Conservation (phyloP, 1,139 yeast species). For the Hansenula sp. region DNA sequence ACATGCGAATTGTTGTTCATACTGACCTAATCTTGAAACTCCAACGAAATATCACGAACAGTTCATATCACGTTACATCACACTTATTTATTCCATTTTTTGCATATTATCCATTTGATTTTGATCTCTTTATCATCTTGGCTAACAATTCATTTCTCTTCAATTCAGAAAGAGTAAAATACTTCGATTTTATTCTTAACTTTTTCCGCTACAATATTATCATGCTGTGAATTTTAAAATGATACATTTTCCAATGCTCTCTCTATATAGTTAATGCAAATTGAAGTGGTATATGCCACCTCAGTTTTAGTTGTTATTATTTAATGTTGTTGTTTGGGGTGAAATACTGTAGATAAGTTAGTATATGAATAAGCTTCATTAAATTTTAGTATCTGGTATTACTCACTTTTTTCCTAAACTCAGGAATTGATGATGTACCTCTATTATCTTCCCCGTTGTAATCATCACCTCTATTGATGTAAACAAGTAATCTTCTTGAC, state of each 20-base stretch:
- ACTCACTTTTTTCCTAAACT: constrained; percentile 61
- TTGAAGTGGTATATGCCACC: not conserved
- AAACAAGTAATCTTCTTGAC: constrained; percentile 84
- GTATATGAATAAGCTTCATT: too few relatives aligned
- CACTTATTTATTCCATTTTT: not conserved
- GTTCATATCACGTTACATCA: not conserved
- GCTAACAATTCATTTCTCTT: too few relatives aligned
- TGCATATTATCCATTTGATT: not conserved
- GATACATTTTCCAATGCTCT: not conserved
- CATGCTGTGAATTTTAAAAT: too few relatives aligned
- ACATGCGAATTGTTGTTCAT: constrained; percentile 21
- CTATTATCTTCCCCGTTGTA: constrained; percentile 46
- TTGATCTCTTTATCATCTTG: too few relatives aligned
- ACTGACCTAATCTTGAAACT: constrained; percentile 5
- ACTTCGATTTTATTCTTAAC: too few relatives aligned
- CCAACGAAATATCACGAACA: not conserved
- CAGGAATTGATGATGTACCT: constrained; percentile 32
- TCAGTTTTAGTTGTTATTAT: not conserved
- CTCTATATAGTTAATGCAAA: not conserved
- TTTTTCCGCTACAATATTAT: too few relatives aligned
- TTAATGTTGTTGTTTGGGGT: not conserved
- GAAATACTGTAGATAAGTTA: not conserved
- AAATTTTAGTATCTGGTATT: too few relatives aligned
- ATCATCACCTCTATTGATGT: constrained; percentile 59
- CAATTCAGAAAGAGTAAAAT: too few relatives aligned